These are phyloP conservation scores for Trichoderma sp. DNA, from an alignment of 2,329 filamentous ascomycete genomes.

Conservation along the genomic window DNA sequence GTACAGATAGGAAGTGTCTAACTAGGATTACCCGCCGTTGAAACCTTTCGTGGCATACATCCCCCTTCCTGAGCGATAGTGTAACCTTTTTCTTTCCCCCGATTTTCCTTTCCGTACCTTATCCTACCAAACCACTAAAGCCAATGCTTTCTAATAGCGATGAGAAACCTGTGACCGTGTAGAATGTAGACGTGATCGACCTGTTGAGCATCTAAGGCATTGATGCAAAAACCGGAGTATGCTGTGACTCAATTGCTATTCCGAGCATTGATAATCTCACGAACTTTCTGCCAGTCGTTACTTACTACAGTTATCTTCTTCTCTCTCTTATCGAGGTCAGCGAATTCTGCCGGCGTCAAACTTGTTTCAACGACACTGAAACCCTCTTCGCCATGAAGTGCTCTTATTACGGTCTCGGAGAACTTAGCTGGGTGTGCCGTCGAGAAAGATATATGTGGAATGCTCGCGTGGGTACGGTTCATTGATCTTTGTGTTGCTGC, in stretches of 20 bases:
- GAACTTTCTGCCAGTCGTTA: conserved; percentile 71
- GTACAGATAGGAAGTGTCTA: neutral
- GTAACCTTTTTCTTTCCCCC: neutral
- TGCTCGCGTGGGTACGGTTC: conserved; percentile 46
- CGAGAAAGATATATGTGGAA: conserved; percentile 78
- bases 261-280: conserved; percentile 71
- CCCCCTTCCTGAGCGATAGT: neutral
- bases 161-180: neutral
- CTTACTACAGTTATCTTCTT: conserved; percentile 68
- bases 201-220: neutral
- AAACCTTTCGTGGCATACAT: neutral
- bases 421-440: conserved; percentile 98
- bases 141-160: neutral
- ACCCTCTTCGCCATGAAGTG: conserved; percentile 66
- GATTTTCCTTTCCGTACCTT: neutral
- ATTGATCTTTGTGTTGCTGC: conserved; percentile 72
- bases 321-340: conserved; percentile 73
- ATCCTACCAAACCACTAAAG: neutral
- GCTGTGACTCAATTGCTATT: conserved; percentile 62
- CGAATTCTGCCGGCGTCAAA: conserved; percentile 78
- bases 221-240: neutral
- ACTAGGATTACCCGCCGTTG: neutral
- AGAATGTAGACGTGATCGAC: neutral
- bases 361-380: conserved; percentile 77
- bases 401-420: conserved; percentile 75